Evolutionary conservation across 2,329 filamentous ascomycete species (phyloP), one percentile per base, ranked within the genome.

Genomic region (Fusarium sp.): DNA sequence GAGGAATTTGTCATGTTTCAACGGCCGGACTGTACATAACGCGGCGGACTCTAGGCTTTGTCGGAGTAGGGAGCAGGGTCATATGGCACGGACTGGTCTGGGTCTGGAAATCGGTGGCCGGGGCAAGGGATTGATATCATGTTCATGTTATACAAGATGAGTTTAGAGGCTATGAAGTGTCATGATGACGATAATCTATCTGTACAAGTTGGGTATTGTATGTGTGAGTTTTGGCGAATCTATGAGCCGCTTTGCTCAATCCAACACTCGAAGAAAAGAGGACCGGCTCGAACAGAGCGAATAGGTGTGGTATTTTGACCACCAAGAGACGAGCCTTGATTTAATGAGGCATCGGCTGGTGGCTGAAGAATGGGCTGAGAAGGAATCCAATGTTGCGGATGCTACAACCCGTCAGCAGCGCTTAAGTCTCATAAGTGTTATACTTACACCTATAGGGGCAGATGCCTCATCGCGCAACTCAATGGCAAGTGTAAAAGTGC

Each of bases 401-500:
- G 83, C 83, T 88, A 47, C 8, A 42, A 17, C 36, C 39, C 54
- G 25, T 72, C 52, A 41, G 51, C 23, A 50, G 23, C 13, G 14
- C 11, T 4, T 39, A 25, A 40, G 29, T 80, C 5, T 39, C 11
- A 33, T 15, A 7, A 1, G 33, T 35, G 41, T 20, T 80, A 13
- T 1, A 62, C 85, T 74, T 76, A 89, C 87, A 53, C 83, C 84
- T 63, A 89, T 87, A 1, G 88, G 88, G 11, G 86, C 82, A 13
- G 84, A 78, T 0, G 82, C 83, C 39, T 88, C 83, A 21, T 90
- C 86, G 37, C 86, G 87, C 66, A 94, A 76, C 77, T 95, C 92
- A 39, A 95, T 85, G 1, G 89, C 90, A n/a, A 95, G 77, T 0
- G 91, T 92, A 76, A 92, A 95, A 0, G 90, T 91, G 76, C 91